Evolutionary conservation across 176 grass and related monocot species (phyloP).

Genomic region (Tuctoria greenei): DNA sequence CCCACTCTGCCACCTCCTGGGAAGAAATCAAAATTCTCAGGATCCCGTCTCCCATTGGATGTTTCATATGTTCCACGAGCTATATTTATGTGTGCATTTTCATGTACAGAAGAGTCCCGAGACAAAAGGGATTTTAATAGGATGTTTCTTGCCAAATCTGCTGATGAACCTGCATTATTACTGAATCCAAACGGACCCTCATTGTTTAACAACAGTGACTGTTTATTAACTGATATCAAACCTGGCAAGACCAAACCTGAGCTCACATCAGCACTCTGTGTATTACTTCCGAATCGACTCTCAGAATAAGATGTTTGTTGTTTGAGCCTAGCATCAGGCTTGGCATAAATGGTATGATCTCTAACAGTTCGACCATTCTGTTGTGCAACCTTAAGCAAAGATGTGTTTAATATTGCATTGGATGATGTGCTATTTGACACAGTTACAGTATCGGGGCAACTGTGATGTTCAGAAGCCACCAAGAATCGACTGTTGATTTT

Average conservation of each 20-base stretch:
- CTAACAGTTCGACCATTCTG: constrained; percentile 33
- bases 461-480: constrained; percentile 23
- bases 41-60: constrained; percentile 18
- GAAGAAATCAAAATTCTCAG: constrained; percentile 38
- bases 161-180: constrained; percentile 23
- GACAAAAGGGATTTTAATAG: constrained; percentile 38
- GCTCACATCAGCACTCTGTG: constrained; percentile 29
- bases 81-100: constrained; percentile 32
- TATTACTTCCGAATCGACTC: constrained; percentile 27
- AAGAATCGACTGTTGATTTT: constrained; percentile 27
- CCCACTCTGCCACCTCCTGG: constrained; percentile 27
- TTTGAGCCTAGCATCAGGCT: constrained; percentile 29
- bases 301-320: constrained; percentile 34
- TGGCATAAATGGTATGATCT: constrained; percentile 29
- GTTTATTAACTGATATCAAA: constrained; percentile 46
- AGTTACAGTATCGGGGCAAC: constrained; percentile 10
- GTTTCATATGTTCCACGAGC: constrained; percentile 31
- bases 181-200: constrained; percentile 34
- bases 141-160: constrained; percentile 32
- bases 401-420: constrained; percentile 27
- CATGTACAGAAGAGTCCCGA: constrained; percentile 25
- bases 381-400: constrained; percentile 45
- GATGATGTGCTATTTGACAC: constrained; percentile 34
- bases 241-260: constrained; percentile 41
- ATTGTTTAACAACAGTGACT: constrained; percentile 40